Conservation (phyloP, 2,329 filamentous ascomycete species). For the Ceratocystis albifundus region DNA sequence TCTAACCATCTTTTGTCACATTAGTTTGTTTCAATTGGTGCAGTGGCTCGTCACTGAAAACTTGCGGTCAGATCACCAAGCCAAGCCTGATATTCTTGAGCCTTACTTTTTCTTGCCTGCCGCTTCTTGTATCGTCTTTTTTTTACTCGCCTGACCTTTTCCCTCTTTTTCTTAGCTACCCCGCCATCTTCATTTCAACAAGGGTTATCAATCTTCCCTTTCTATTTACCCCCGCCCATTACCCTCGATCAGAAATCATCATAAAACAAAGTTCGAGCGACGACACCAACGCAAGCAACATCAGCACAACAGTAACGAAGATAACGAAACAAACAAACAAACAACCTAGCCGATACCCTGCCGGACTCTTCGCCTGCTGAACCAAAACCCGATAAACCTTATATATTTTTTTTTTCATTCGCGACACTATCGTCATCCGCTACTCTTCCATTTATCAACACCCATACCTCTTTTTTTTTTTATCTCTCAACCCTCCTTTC, state of each 20-base stretch:
- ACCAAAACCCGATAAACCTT: no score
- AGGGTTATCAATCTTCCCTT: constrained; percentile 1
- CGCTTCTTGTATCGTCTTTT: not conserved
- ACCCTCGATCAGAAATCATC: not conserved
- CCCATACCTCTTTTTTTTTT: not conserved
- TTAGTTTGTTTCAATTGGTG: not conserved
- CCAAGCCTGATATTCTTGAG: not conserved
- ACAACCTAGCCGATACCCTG: no score
- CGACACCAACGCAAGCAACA: not conserved
- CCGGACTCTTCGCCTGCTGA: no score
- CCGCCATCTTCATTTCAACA: not conserved
- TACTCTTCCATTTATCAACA: not conserved
- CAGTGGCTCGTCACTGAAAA: not conserved
- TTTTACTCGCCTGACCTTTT: no score
- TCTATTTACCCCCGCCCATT: no score
- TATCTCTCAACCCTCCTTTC: not conserved
- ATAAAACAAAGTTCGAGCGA: not conserved
- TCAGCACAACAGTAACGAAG: no score
- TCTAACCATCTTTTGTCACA: not conserved
- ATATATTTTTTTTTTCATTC: no score
- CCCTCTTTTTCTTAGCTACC: not conserved
- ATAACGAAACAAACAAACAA: no score
- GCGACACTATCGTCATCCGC: not conserved
- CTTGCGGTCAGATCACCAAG: constrained; percentile 8
- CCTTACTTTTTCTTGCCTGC: not conserved